These are phyloP conservation scores for Scutellaria galericulata DNA, from an alignment of 257 asterid species.

Conservation along the genomic window DNA sequence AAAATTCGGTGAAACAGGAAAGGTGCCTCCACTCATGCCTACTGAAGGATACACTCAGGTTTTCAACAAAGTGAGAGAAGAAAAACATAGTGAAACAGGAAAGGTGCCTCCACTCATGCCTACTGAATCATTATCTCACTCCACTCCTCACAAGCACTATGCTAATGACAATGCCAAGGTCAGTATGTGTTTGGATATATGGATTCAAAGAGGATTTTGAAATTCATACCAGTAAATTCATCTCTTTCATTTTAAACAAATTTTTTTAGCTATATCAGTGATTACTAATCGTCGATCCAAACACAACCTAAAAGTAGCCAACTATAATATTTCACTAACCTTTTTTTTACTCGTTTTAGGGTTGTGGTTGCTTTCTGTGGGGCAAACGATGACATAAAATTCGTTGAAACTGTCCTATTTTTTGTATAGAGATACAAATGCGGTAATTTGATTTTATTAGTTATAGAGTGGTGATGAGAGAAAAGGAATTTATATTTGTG, in stretches of 20 bases:
- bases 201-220: no score
- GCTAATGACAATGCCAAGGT: constrained; percentile 62
- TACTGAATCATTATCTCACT: constrained; percentile 49
- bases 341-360: constrained; percentile 36
- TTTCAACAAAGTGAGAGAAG: constrained; percentile 68
- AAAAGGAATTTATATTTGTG: neutral
- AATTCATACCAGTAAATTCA: no score
- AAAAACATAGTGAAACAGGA: constrained; percentile 67
- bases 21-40: no score
- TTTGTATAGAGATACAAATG: no score
- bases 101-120: constrained; percentile 64
- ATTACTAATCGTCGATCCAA: no score
- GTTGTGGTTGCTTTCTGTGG: constrained; percentile 68
- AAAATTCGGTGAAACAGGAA: constrained; percentile 84
- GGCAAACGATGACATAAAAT: constrained; percentile 41
- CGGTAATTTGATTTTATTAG: no score
- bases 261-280: no score
- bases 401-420: no score
- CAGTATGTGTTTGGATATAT: neutral
- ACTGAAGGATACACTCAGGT: constrained; percentile 70
- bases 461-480: no score
- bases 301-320: no score
- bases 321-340: neutral
- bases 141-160: constrained; percentile 57
- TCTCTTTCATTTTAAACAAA: no score